Evolutionary conservation across 768 basidiomycete species (phyloP), one percentile per base, ranked within the genome.

Genomic region (Tricholoma terreum): DNA sequence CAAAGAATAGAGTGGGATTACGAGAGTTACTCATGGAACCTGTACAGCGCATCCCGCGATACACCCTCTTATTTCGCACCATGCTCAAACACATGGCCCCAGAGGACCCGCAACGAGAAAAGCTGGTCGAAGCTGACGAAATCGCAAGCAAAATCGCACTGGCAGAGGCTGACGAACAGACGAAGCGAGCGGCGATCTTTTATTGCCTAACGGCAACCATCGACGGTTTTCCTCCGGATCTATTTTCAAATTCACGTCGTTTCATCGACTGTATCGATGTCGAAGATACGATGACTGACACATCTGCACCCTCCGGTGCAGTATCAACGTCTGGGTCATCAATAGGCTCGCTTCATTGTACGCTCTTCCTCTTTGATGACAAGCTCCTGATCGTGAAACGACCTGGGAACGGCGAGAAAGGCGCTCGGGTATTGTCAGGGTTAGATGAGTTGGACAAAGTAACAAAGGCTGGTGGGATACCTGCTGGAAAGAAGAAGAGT

Each of bases 11-110:
- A 38, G 83, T 96, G 55, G 94, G 92, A 43, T 77, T 98, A 54
- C 83, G 94, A 24, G 94, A 96, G 69, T 82, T 97, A 50, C 80
- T 98, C 19, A 96, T 96, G 87, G 95, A 98, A 63, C 95, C 95
- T 14, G 92, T 97, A 5, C 95, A 98, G 67, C 86, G 95, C 33
- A 93, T 98, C 65, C 94, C 95, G 4, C 81, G 96, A 61, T 98
- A 98, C 72, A 95, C 93, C 1, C 78, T 98, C 22, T 80, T 98
- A 62, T 92, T 96, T 72, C 88, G 92, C 58, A 90, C 82, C 5
- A 98, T 98, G 88, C 76, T 95, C 66, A 93, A 94, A 72, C 82
- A 90, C 65, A 91, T 98, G 89, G 80, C 83, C 12, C 82, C 82
- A 0, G 78, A 80, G 49, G 92, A 97, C 65, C 80, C 84, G 1